Evolutionary conservation across 768 basidiomycete species (phyloP).

Genomic region (Naganishia kalamii): DNA sequence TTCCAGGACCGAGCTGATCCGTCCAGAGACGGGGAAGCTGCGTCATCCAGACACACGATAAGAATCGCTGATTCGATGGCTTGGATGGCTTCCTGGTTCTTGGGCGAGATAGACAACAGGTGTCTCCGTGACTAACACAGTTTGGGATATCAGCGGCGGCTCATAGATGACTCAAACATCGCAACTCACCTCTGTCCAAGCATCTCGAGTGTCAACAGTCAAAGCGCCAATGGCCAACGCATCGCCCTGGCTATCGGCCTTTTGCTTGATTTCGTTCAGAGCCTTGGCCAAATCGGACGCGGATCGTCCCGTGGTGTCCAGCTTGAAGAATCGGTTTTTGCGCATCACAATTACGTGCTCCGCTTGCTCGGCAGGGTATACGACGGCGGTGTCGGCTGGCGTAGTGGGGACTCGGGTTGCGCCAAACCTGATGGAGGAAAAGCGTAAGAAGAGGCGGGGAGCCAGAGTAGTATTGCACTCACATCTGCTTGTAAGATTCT

Average conservation of each 20-base stretch:
- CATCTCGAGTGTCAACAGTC: slow-evolving; percentile 80
- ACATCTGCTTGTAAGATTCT: slow-evolving; percentile 92
- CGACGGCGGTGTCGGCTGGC: slow-evolving; percentile 72
- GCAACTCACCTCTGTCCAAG: slow-evolving; percentile 68
- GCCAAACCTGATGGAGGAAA: slow-evolving; percentile 61
- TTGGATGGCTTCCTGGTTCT: slow-evolving; percentile 64
- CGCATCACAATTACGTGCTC: slow-evolving; percentile 86
- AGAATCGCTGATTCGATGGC: slow-evolving; percentile 87
- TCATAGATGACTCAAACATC: no score
- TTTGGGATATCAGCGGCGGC: not conserved
- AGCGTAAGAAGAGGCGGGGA: not conserved
- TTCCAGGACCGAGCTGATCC: slow-evolving; percentile 68
- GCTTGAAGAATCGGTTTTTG: slow-evolving; percentile 84
- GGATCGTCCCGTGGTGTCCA: slow-evolving; percentile 60
- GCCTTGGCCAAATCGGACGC: slow-evolving; percentile 65
- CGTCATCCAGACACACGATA: slow-evolving; percentile 76
- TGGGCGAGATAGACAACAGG: slow-evolving; percentile 59
- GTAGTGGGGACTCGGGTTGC: slow-evolving; percentile 77
- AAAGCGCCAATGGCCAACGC: slow-evolving; percentile 72
- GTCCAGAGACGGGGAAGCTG: slow-evolving; percentile 59
- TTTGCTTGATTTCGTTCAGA: slow-evolving; percentile 68
- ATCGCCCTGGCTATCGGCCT: slow-evolving; percentile 61
- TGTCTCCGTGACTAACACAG: slow-evolving; percentile 56
- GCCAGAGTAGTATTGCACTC: slow-evolving; percentile 37
- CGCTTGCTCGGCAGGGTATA: slow-evolving; percentile 66